Percentiles rank a stretch among this genome's conserved stretches.
Evolutionary conservation across 495 filamentous ascomycete species (phyloP).

Genomic region (Amphirosellinia nigrospora): DNA sequence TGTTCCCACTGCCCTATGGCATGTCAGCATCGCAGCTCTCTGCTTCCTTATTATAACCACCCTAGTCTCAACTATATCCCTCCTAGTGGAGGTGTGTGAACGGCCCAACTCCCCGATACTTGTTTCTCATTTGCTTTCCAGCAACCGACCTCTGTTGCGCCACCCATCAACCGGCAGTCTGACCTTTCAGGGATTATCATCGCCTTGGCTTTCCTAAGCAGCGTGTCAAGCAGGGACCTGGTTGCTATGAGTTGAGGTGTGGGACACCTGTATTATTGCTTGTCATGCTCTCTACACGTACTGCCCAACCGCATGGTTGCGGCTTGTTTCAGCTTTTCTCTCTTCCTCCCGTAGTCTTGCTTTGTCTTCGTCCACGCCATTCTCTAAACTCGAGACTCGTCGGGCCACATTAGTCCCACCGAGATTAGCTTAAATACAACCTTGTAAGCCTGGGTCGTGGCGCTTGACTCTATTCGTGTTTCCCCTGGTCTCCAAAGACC

Average conservation of each 20-base stretch:
- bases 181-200: slow-evolving; percentile 43
- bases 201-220: slow-evolving; percentile 39
- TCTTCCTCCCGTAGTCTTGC: slow-evolving; percentile 50
- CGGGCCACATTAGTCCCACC: slow-evolving; percentile 45
- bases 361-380: slow-evolving; percentile 54
- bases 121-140: slow-evolving; percentile 27
- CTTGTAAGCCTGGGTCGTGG: slow-evolving; percentile 29
- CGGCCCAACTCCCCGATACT: slow-evolving; percentile 37
- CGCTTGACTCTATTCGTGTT: slow-evolving; percentile 31
- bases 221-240: slow-evolving; percentile 40
- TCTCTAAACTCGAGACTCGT: slow-evolving; percentile 45
- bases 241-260: slow-evolving; percentile 40
- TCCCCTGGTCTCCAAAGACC: slow-evolving; percentile 33
- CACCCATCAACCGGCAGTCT: slow-evolving; percentile 43
- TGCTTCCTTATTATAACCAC: slow-evolving; percentile 50
- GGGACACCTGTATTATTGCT: slow-evolving; percentile 47
- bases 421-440: slow-evolving; percentile 46
- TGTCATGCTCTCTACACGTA: slow-evolving; percentile 49
- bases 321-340: slow-evolving; percentile 55
- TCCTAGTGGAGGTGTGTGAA: slow-evolving; percentile 41
- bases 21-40: slow-evolving; percentile 49
- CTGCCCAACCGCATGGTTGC: slow-evolving; percentile 54
- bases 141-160: slow-evolving; percentile 41
- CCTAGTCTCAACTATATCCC: slow-evolving; percentile 51
- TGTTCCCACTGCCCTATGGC: slow-evolving; percentile 49